phyloP scores from a whole-genome alignment of 2,329 filamentous ascomycete genomes.

The Xylaria arbuscula region DNA sequence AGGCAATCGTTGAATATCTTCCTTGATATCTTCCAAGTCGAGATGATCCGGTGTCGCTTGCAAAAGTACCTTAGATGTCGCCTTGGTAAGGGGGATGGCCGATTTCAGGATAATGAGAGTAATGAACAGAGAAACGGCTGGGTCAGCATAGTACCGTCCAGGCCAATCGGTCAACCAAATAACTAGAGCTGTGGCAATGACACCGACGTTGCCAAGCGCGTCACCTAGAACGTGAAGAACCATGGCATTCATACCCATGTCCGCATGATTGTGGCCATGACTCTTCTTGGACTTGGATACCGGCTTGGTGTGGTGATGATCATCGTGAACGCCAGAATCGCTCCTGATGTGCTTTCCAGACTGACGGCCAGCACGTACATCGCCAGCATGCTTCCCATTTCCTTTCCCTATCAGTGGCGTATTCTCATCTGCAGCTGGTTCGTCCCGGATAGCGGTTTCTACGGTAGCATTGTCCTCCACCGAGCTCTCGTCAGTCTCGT shows the following conservation, averaged over 20 bases:
- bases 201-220: conserved; percentile 86
- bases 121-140: conserved; percentile 91
- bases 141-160: conserved; percentile 89
- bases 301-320: conserved; percentile 85
- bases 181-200: conserved; percentile 83
- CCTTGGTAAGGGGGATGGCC: conserved; percentile 81
- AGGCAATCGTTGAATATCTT: conserved; percentile 86
- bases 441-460: conserved; percentile 49
- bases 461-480: conserved; percentile 60
- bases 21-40: conserved; percentile 87
- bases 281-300: conserved; percentile 61
- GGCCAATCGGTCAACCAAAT: conserved; percentile 91
- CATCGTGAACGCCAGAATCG: conserved; percentile 70
- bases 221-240: conserved; percentile 82
- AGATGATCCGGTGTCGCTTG: conserved; percentile 94
- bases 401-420: conserved; percentile 53
- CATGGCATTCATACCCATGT: conserved; percentile 95
- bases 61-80: conserved; percentile 86
- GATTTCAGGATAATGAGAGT: conserved; percentile 81
- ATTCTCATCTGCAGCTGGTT: conserved; percentile 51
- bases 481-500: conserved; percentile 62
- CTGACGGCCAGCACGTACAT: conserved; percentile 47
- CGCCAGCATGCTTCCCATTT: conserved; percentile 45
- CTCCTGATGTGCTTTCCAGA: conserved; percentile 50
- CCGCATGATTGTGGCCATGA: conserved; percentile 81